Evolutionary conservation across 805 yeast genomes (phyloP).

Genomic region (Yarrowia sp.): DNA sequence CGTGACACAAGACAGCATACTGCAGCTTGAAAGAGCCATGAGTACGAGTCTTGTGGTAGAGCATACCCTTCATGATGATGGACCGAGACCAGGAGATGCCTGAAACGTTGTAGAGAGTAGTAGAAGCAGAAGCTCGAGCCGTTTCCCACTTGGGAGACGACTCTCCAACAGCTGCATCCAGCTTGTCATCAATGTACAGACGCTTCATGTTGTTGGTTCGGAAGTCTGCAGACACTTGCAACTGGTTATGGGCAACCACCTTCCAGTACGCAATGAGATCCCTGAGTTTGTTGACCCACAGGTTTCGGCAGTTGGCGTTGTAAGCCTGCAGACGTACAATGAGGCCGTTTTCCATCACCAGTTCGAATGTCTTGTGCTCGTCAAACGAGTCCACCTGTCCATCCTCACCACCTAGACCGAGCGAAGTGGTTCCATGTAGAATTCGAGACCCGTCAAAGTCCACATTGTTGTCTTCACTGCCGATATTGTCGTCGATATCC

Average conservation of each 20-base stretch:
- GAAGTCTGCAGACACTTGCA: conserved; percentile 11
- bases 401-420: conserved; percentile 72
- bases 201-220: conserved; percentile 34
- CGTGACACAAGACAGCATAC: conserved; percentile 73
- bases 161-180: conserved; percentile 62
- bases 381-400: conserved; percentile 58
- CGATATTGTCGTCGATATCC: conserved; percentile 63
- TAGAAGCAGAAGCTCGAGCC: conserved; percentile 61
- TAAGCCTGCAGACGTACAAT: conserved; percentile 33
- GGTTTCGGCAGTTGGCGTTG: conserved; percentile 8
- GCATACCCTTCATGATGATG: conserved; percentile 66
- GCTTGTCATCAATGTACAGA: conserved; percentile 52
- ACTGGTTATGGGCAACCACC: conserved; percentile 12
- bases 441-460: conserved; percentile 44
- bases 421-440: background rate
- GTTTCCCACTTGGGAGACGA: conserved; percentile 61
- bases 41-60: conserved; percentile 73
- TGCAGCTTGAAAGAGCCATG: conserved; percentile 69
- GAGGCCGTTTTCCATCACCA: conserved; percentile 32
- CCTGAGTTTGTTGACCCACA: conserved; percentile 31
- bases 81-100: conserved; percentile 65
- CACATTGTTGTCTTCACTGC: conserved; percentile 72
- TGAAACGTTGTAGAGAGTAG: conserved; percentile 61
- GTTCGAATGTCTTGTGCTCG: conserved; percentile 39
- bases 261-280: conserved; percentile 37